These are phyloP conservation scores for Xylaria sp. DNA, from an alignment of 2,329 filamentous ascomycete genomes.

Conservation along the genomic window DNA sequence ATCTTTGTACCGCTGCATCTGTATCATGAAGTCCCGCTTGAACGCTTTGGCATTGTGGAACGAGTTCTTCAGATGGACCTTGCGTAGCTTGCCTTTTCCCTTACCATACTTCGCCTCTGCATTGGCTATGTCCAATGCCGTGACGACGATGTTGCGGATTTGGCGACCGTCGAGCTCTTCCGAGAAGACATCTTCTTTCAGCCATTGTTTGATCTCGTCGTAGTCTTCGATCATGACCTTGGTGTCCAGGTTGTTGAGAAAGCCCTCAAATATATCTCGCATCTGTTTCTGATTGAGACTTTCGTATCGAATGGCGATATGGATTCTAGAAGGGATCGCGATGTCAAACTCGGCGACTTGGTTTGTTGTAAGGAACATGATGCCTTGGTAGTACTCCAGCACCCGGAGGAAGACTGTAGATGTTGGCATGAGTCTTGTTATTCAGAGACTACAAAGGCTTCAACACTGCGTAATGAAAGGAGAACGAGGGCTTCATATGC, in stretches of 20 bases:
- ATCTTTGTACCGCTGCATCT: constrained; percentile 8
- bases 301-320: not conserved
- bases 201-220: constrained; percentile 1
- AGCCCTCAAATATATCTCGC: not conserved
- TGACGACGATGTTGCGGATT: not conserved
- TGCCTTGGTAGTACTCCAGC: constrained; percentile 34
- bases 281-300: not conserved
- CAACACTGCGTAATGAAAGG: too few relatives aligned
- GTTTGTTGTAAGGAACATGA: constrained; percentile 38
- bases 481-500: too few relatives aligned
- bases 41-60: constrained; percentile 7
- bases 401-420: constrained; percentile 18
- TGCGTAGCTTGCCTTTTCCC: not conserved
- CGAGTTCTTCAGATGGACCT: not conserved
- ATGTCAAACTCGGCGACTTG: constrained; percentile 21
- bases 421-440: too few relatives aligned
- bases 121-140: not conserved
- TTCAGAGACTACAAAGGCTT: too few relatives aligned
- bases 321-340: not conserved
- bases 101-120: not conserved
- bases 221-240: not conserved
- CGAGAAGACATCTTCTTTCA: constrained; percentile 5
- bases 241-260: not conserved
- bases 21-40: constrained; percentile 5
- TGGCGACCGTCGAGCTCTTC: constrained; percentile 4